A percentile compares a stretch with the other conserved stretches of the same genome.
Conservation (phyloP, 164 flowering plant genomes). For the Taxillus chinensis region DNA sequence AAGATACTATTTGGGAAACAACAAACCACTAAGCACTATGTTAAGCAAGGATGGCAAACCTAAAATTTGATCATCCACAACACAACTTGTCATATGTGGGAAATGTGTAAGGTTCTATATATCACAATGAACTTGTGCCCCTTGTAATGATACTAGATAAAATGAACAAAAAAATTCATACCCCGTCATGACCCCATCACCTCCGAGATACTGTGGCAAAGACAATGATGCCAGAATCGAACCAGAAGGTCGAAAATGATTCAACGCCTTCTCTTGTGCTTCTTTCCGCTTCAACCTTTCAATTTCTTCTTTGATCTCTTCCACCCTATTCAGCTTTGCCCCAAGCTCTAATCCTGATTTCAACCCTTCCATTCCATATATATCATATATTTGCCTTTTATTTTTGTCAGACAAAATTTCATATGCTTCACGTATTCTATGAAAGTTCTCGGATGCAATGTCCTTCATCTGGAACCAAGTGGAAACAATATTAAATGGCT, state of each 20-base stretch:
- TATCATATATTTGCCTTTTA: conserved; percentile 82
- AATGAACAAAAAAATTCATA: conserved; percentile 15
- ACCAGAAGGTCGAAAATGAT: conserved; percentile 69
- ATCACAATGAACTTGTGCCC: too few species aligned
- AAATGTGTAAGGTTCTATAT: too few species aligned
- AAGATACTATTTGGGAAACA: too few species aligned
- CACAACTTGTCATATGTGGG: too few species aligned
- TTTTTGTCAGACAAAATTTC: conserved; percentile 73
- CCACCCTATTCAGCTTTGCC: conserved; percentile 57
- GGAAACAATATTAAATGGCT: not conserved
- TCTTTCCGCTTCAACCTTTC: conserved; percentile 56
- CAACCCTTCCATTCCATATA: conserved; percentile 97
- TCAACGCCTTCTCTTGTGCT: conserved; percentile 51
- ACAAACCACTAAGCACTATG: too few species aligned
- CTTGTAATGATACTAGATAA: not conserved
- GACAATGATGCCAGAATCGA: conserved; percentile 62
- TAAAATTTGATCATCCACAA: too few species aligned
- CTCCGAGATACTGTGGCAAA: conserved; percentile 61
- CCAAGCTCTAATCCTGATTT: conserved; percentile 92
- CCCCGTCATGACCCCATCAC: conserved; percentile 83
- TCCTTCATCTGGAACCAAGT: conserved; percentile 80
- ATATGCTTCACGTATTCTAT: conserved; percentile 87
- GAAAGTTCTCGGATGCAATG: conserved; percentile 88
- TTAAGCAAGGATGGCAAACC: too few species aligned
- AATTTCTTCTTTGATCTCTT: conserved; percentile 80